These are phyloP conservation scores for Colletotrichum plurivorum DNA, from an alignment of 2,329 filamentous ascomycete genomes.

Conservation along the genomic window DNA sequence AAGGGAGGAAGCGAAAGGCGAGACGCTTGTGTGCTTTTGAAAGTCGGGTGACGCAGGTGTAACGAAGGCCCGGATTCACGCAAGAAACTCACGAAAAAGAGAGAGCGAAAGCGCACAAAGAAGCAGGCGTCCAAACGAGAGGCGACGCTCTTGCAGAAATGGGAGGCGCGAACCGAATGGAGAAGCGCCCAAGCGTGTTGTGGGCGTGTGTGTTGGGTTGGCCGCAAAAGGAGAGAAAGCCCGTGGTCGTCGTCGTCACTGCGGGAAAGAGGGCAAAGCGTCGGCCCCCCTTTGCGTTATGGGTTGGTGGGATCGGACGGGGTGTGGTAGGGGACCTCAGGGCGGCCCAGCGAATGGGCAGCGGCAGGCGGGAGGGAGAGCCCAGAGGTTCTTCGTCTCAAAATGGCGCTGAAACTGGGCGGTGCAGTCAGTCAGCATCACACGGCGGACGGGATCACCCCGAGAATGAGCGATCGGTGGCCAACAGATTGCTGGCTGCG, in stretches of 20 bases:
- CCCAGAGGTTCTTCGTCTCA: constrained; percentile 38
- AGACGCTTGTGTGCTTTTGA: constrained; percentile 22
- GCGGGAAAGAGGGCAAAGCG: constrained; percentile 24
- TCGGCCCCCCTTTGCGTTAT: constrained; percentile 19
- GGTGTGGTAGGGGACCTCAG: constrained; percentile 18
- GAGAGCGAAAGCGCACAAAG: constrained; percentile 19
- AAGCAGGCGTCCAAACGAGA: constrained; percentile 23
- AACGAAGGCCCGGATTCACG: constrained; percentile 16
- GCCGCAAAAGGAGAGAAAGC: constrained; percentile 8
- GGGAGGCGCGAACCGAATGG: constrained; percentile 11
- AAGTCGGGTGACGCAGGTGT: constrained; percentile 33
- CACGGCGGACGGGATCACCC: constrained; percentile 32
- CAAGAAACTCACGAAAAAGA: constrained; percentile 14
- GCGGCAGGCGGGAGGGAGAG: constrained; percentile 19
- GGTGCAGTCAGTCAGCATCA: constrained; percentile 37
- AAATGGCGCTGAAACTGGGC: constrained; percentile 41
- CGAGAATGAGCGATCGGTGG: constrained; percentile 25
- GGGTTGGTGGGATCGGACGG: neutral
- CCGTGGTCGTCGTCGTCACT: constrained; percentile 16
- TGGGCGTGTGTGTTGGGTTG: constrained; percentile 7
- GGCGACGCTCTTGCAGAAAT: constrained; percentile 1
- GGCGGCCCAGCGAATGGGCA: constrained; percentile 19
- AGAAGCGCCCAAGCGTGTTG: constrained; percentile 12
- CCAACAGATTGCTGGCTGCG: constrained; percentile 20
- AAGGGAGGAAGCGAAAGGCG: constrained; percentile 10